phyloP scores from a whole-genome alignment of 208 protist genomes.

The Wallacemonas sp. region DNA sequence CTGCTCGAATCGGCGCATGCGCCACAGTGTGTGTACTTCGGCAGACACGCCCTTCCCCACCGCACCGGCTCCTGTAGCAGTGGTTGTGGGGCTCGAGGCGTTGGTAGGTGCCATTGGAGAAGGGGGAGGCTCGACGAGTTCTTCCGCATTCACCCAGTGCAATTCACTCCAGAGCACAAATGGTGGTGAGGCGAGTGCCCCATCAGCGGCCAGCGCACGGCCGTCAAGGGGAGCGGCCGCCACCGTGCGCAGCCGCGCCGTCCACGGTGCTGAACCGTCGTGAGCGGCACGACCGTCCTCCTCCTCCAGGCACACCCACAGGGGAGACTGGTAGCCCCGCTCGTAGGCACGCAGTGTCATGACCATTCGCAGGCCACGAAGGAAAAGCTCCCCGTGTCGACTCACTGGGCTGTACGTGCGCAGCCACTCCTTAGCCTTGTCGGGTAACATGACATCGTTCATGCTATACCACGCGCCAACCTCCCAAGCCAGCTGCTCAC shows the following conservation, averaged over 20 bases:
- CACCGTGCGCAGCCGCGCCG: neutral
- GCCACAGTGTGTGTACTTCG: neutral
- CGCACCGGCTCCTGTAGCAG: neutral
- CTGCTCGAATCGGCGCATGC: neutral
- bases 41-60: neutral
- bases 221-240: neutral
- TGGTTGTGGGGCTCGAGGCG: too few relatives aligned
- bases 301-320: constrained; percentile 39
- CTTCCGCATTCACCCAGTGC: constrained; percentile 38
- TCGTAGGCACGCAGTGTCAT: constrained; percentile 64
- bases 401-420: constrained; percentile 50
- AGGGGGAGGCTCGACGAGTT: constrained; percentile 15
- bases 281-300: neutral
- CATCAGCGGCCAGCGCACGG: neutral
- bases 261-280: neutral
- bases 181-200: constrained; percentile 17
- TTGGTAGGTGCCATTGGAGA: neutral
- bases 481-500: neutral
- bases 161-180: constrained; percentile 23
- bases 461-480: constrained; percentile 29
- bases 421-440: constrained; percentile 26
- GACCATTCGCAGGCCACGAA: constrained; percentile 28
- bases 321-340: constrained; percentile 31
- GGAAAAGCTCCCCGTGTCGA: constrained; percentile 24
- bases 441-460: constrained; percentile 34